phyloP scores from a whole-genome alignment of 345 rosid species.

The Psidium friedrichsthalianum region DNA sequence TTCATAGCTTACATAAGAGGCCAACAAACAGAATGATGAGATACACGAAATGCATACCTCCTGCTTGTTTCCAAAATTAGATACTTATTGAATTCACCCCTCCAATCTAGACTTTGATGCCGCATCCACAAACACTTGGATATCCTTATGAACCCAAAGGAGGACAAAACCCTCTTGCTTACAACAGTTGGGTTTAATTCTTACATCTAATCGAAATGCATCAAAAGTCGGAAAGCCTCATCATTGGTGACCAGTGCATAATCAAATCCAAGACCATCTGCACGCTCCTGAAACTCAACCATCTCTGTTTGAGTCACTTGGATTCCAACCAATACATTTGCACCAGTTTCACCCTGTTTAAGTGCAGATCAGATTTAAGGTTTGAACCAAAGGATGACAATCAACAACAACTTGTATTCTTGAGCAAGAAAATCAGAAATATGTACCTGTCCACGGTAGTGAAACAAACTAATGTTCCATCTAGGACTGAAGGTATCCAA shows the following conservation, averaged over 20 bases:
- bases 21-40: background rate
- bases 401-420: background rate
- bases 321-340: conserved; percentile 85
- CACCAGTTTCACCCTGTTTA: conserved; percentile 84
- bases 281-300: conserved; percentile 47
- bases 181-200: background rate
- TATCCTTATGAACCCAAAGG: background rate
- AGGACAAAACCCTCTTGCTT: background rate
- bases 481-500: conserved; percentile 85
- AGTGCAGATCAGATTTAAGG: background rate
- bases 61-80: background rate
- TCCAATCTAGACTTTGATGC: background rate
- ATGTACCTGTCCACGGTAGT: conserved; percentile 78
- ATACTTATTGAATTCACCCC: background rate
- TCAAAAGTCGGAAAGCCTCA: conserved; percentile 48
- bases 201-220: conserved; percentile 31
- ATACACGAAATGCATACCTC: background rate
- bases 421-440: background rate
- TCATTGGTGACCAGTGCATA: conserved; percentile 60
- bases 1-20: background rate
- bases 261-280: conserved; percentile 59
- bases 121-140: background rate
- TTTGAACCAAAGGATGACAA: background rate
- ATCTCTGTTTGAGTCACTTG: conserved; percentile 45
- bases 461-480: conserved; percentile 95